Percentiles rank a stretch among this genome's conserved stretches.
phyloP scores from a whole-genome alignment of 1,284 basidiomycete genomes.

The Fistulinella cinereoalba region DNA sequence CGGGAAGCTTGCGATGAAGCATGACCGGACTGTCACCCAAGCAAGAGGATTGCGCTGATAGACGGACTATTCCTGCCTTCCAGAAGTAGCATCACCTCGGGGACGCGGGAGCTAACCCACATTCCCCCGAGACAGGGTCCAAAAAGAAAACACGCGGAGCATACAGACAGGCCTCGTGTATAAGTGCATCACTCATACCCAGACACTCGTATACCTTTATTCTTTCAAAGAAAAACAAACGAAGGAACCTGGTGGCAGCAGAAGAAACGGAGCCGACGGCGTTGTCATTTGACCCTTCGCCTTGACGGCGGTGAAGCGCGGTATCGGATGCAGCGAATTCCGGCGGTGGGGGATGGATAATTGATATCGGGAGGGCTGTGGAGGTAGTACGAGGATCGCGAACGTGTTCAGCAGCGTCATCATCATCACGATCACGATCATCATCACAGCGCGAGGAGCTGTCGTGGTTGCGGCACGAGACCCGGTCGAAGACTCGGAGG shows the following conservation, averaged over 20 bases:
- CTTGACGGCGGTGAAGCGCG: not conserved
- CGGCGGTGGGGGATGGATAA: not conserved
- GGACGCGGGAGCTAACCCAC: constrained; percentile 24
- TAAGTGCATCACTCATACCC: not conserved
- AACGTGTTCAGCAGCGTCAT: not conserved
- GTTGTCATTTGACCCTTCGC: not conserved
- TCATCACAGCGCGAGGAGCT: constrained; percentile 22
- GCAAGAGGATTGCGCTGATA: constrained; percentile 14
- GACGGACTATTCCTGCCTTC: constrained; percentile 14
- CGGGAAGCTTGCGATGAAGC: constrained; percentile 1
- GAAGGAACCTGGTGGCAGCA: too few species aligned
- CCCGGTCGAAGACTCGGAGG: constrained; percentile 33
- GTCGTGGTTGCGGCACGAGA: constrained; percentile 30
- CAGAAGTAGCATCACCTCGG: constrained; percentile 28
- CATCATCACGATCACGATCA: not conserved
- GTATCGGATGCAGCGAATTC: not conserved
- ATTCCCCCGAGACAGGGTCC: constrained; percentile 1
- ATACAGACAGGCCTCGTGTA: not conserved
- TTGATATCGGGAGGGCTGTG: not conserved
- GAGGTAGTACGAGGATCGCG: not conserved
- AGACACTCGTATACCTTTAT: not conserved
- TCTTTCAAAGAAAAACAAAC: too few species aligned
- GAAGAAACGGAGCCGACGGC: too few species aligned
- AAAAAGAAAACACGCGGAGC: not conserved
- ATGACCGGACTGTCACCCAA: constrained; percentile 6